A percentile compares a stretch with the other conserved stretches of the same genome.
Evolutionary conservation across 441 rosid genomes (phyloP).

Genomic region (Brassica balearica): DNA sequence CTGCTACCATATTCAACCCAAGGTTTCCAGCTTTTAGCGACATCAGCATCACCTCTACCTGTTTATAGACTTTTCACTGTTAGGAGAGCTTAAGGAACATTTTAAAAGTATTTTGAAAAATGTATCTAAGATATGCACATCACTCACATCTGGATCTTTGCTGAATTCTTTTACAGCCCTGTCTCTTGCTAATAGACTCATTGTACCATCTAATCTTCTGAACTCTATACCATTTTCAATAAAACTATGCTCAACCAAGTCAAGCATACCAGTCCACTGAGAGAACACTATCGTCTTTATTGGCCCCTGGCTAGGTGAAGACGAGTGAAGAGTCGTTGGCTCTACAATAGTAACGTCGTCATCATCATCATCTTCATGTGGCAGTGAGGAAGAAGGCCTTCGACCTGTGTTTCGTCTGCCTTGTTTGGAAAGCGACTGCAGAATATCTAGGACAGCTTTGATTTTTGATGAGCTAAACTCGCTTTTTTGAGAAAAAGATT

Average conservation of each 20-base stretch:
- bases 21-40: conserved; percentile 10
- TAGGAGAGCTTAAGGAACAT: conserved; percentile 25
- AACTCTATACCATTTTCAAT: conserved; percentile 53
- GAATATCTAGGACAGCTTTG: neutral
- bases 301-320: conserved; percentile 54
- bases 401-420: conserved; percentile 10
- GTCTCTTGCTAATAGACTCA: conserved; percentile 81
- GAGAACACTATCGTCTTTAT: conserved; percentile 86
- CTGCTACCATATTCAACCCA: conserved; percentile 16
- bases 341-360: conserved; percentile 39
- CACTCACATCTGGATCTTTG: conserved; percentile 50
- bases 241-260: conserved; percentile 72
- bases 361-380: conserved; percentile 15
- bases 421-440: conserved; percentile 5
- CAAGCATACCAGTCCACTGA: conserved; percentile 96
- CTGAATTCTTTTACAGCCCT: conserved; percentile 88
- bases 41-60: conserved; percentile 15
- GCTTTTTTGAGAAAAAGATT: neutral
- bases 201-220: conserved; percentile 95
- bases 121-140: neutral
- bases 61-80: neutral
- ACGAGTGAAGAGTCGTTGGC: conserved; percentile 49
- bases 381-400: neutral
- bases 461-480: conserved; percentile 8
- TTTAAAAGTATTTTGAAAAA: too few relatives aligned